phyloP scores from a whole-genome alignment of 2,329 filamentous ascomycete species.

The Phialocephala sp. region DNA sequence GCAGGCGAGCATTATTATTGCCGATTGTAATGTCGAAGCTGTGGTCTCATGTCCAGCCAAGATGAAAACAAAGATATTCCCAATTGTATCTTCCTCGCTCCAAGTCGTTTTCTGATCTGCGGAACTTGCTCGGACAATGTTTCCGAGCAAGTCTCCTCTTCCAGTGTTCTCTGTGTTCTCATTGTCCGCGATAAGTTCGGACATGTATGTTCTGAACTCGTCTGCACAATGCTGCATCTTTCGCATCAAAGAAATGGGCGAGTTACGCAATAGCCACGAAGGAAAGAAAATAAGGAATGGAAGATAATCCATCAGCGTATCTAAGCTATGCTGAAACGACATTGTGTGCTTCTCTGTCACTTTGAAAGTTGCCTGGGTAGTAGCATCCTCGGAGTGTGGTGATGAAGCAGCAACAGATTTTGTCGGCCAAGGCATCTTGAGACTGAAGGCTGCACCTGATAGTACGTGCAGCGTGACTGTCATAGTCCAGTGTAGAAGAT shows the following conservation, averaged over 20 bases:
- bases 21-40: constrained; percentile 74
- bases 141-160: constrained; percentile 42
- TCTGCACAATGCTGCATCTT: constrained; percentile 18
- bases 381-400: constrained; percentile 1
- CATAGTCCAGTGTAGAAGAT: constrained; percentile 50
- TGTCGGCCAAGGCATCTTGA: constrained; percentile 28
- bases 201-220: constrained; percentile 29
- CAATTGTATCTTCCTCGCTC: constrained; percentile 67
- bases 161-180: constrained; percentile 16
- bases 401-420: constrained; percentile 22
- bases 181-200: constrained; percentile 26
- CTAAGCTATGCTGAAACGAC: constrained; percentile 25
- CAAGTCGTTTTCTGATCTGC: constrained; percentile 43
- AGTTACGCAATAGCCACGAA: constrained; percentile 20
- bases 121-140: constrained; percentile 23
- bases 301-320: constrained; percentile 24
- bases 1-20: constrained; percentile 68
- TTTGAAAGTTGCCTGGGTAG: not conserved
- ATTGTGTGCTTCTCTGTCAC: constrained; percentile 12
- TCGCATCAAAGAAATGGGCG: constrained; percentile 15
- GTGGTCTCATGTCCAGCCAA: constrained; percentile 81
- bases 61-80: constrained; percentile 70
- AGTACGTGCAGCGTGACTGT: constrained; percentile 57
- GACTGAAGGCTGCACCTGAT: constrained; percentile 53
- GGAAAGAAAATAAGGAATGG: constrained; percentile 22